Base-by-base conservation (phyloP, 768 basidiomycete genomes). In the Trichaptum fuscoviolaceum region DNA sequence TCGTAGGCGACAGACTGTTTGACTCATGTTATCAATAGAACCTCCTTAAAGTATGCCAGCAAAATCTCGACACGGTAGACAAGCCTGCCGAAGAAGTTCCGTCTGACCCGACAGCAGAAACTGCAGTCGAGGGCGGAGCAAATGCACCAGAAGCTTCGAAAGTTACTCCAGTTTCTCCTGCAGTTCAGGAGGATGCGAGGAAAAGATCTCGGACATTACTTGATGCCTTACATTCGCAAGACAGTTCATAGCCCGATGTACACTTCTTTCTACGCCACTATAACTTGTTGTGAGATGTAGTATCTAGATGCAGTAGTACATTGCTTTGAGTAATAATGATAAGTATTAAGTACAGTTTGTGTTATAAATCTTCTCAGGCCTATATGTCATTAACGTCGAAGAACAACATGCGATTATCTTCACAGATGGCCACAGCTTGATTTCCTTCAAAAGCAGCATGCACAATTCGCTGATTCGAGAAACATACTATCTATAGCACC, bases 41-140 rank as follows among this genome's bases (percentile, higher is more conserved):
- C 63, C 52, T 77, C 24, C 62, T 77, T 26, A 67, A 66, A 30
- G 63, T 69, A 7, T 78, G 76, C 63, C 64, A 65, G 42, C 27
- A 71, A 17, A 12, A 61, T 61, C 12, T 61, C 12, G 30, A 61
- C 59, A 15, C 8, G 3, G 59, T 4, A 18, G 25, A 25, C 12
- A 61, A 61, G 23, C 59, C 24, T 52, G 42, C 20, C 2, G 42
- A 2, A 52, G 42, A 52, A 52, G 20, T 20, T 52, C 5, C 12
- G 20, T 15, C 42, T 15, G 42, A 52, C 42, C 42, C 42, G 10
- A 52, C 15, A 20, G 3, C 12, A 20, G 42, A 52, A 12, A 52
- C 42, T 52, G 42, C 20, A 20, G 42, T 20, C 20, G 42, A 52
- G 20, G 42, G 20, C 20, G 10, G 42, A 15, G 15, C 3, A 52